Conservation (phyloP, 257 asterid species). For the Anisodus acutangulus region DNA sequence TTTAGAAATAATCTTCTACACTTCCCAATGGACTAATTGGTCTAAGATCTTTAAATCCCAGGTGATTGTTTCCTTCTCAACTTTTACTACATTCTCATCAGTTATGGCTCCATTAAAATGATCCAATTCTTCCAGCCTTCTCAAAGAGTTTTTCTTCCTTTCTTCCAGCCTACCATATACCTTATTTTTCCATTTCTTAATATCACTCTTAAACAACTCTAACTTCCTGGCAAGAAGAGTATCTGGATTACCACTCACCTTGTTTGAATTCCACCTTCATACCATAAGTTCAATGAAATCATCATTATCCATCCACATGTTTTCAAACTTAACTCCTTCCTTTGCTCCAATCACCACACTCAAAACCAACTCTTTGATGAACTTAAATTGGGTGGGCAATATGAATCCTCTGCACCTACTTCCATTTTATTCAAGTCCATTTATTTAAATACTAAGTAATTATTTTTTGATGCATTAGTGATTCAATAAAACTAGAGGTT, state of each 20-base stretch:
- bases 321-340: not conserved
- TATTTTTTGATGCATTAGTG: not conserved
- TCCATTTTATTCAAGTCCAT: not conserved
- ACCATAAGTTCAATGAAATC: conserved; percentile 12
- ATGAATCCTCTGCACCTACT: not conserved
- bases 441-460: not conserved
- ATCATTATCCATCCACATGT: not conserved
- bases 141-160: not conserved
- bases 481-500: not conserved
- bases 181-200: not conserved
- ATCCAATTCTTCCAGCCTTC: not conserved
- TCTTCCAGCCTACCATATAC: not conserved
- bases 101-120: not conserved
- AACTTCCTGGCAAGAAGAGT: not conserved
- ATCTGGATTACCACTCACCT: conserved; percentile 12
- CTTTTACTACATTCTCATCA: conserved; percentile 14
- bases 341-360: not conserved
- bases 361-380: not conserved
- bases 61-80: conserved; percentile 10
- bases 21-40: not conserved
- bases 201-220: not conserved
- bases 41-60: not conserved
- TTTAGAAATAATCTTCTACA: conserved; percentile 2
- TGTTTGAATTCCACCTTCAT: not conserved
- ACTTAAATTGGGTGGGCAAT: not conserved